Evolutionary conservation across 192 early-diverging fungal species (phyloP), one percentile per base, ranked within the genome.

Genomic region (Gigaspora rosea): DNA sequence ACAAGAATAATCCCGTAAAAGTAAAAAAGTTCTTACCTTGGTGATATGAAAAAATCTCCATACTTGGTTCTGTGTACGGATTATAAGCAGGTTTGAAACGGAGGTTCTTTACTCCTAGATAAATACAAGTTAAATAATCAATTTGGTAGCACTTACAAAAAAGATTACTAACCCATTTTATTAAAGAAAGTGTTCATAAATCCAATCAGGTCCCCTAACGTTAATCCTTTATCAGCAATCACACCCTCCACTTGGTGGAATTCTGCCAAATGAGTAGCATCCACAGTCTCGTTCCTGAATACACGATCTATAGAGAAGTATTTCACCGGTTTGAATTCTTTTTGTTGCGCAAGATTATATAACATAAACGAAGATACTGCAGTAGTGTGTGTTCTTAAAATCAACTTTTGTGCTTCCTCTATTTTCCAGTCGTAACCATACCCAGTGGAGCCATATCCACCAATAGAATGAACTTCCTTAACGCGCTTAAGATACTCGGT

Each of bases 1-100:
- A 22, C 12, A 27, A 15, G 16, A 27, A 33, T 16, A 2, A 66
- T 52, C 20, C 13, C 48, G 4, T 56, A 67, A 18, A 58, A 41
- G 41, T 41, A 41, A 52, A 73, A 56, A n/a, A n/a, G n/a, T n/a
- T 52, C 15, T 56, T 78, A 83, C 90, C 83, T 56, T 91, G 90
- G 81, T 98, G 97, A 88, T 93, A 99, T 57, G 96, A 93, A 85
- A 99, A 99, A 79, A 99, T 98, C 82, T 99, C 98, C 95, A 99
- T 94, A 78, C 91, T 94, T 49, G 98, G 98, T 83, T 99, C 98
- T 56, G 98, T 99, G 90, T 99, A 99, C 64, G 98, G 98, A 85
- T 99, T 99, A 87, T 96, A 99, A 5, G 98, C 95, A 66, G 98
- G 98, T 91, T 99, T 99, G 92, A 98, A 99, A 73, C 95, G 92